Evolutionary conservation across 257 asterid genomes (phyloP), one percentile per base, ranked within the genome.

Genomic region (Capsicum rhomboideum): DNA sequence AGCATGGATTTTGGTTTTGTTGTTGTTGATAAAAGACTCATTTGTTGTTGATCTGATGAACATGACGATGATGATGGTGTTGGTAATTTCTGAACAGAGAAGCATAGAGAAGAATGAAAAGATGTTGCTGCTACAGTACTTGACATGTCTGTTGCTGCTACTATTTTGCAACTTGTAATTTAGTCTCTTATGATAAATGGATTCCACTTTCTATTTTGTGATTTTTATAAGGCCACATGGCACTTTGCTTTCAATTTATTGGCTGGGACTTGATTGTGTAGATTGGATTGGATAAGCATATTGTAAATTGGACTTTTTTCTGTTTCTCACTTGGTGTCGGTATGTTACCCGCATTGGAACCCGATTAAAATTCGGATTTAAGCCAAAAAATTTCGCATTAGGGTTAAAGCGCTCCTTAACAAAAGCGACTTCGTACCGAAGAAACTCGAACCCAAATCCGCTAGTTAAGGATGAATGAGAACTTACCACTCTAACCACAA

Each of bases 1-100:
- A 96, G 97, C 80, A 88, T 89, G 17, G 93, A 89, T 83, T 90
- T 90, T 58, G 97, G 94, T 83, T 90, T 92, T 13, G 89, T 49
- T 13, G 89, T 49, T 61, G 90, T 37, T 61, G 90, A 56, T 54
- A 90, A 77, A 49, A 82, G 87, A 82, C 28, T 61, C 78, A 53
- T 42, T 1, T 80, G 89, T 75, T 80, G 89, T 69, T 82, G 87
- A 46, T 85, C 89, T 83, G 88, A 34, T 34, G 37, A 34, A 2
- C 4, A 31, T 31, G 37, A 31, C 4, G 37, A 42, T 66, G 50
- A 55, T 8, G 91, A 34, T 9, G 90, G 21, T 82, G 87, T 4
- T 40, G 88, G 31, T 79, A 90, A 83, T 56, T 85, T 90, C 29
- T 87, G 90, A 37, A 85, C 63, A 61, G 93, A 82, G 91, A 91